These are phyloP conservation scores for Candida saitoana DNA, from an alignment of 805 yeast species.

Conservation along the genomic window DNA sequence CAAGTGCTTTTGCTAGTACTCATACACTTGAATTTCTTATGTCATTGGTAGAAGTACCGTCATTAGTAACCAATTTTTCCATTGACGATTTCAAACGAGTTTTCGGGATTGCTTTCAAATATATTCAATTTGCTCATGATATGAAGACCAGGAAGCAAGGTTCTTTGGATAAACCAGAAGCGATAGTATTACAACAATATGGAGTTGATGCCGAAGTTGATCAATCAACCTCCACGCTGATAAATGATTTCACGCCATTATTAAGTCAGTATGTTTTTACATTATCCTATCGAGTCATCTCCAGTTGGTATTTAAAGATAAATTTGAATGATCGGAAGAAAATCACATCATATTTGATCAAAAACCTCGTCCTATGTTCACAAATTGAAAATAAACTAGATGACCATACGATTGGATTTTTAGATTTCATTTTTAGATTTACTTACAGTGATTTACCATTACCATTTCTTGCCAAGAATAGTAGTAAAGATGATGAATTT, in stretches of 20 bases:
- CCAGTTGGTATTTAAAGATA: slow-evolving; percentile 69
- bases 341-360: slow-evolving; percentile 59
- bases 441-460: slow-evolving; percentile 62
- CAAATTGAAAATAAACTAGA: slow-evolving; percentile 28
- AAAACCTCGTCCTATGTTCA: slow-evolving; percentile 43
- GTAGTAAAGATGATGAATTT: slow-evolving; percentile 11
- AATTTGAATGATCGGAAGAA: slow-evolving; percentile 53
- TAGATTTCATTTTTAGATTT: slow-evolving; percentile 67
- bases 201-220: slow-evolving; percentile 52
- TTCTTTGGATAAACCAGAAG: slow-evolving; percentile 10
- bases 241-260: slow-evolving; percentile 43
- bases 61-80: slow-evolving; percentile 66
- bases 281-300: slow-evolving; percentile 63
- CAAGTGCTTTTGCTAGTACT: slow-evolving; percentile 63
- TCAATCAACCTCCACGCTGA: slow-evolving; percentile 48
- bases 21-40: slow-evolving; percentile 73
- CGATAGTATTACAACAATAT: slow-evolving; percentile 21
- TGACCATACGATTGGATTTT: slow-evolving; percentile 55
- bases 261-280: slow-evolving; percentile 58
- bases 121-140: slow-evolving; percentile 68
- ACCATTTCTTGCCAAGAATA: slow-evolving; percentile 30
- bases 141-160: slow-evolving; percentile 22
- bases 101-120: slow-evolving; percentile 78
- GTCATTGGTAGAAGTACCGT: slow-evolving; percentile 62
- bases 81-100: slow-evolving; percentile 74